Evolutionary conservation across 768 basidiomycete genomes (phyloP).

Genomic region (Roridomyces roridus): DNA sequence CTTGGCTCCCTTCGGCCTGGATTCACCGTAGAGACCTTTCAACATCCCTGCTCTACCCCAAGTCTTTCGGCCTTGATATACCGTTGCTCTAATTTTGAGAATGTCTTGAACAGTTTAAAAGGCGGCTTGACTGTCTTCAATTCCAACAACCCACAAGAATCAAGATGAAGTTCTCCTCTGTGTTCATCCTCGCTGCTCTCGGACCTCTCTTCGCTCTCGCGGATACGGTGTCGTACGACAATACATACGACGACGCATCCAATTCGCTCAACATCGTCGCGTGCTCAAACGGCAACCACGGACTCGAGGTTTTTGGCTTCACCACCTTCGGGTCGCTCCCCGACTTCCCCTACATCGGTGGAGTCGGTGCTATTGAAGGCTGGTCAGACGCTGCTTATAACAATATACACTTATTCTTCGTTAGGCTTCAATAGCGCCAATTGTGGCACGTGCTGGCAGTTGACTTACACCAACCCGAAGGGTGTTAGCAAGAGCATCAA

Average conservation of each 20-base stretch:
- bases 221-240: slow-evolving; percentile 48
- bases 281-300: slow-evolving; percentile 57
- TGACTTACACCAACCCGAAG: slow-evolving; percentile 49
- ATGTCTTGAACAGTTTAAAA: no score
- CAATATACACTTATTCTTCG: no score
- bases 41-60: no score
- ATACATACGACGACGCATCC: slow-evolving; percentile 51
- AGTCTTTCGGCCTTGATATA: no score
- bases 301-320: slow-evolving; percentile 52
- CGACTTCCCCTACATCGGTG: slow-evolving; percentile 66
- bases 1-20: no score
- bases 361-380: slow-evolving; percentile 53
- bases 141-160: no score
- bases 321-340: slow-evolving; percentile 59
- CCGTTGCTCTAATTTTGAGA: no score
- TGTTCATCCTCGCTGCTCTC: slow-evolving; percentile 29
- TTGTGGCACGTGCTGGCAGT: slow-evolving; percentile 67
- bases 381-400: no score
- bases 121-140: no score
- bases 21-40: no score
- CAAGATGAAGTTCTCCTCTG: slow-evolving; percentile 39
- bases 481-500: slow-evolving; percentile 45
- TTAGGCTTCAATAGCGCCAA: slow-evolving; percentile 56
- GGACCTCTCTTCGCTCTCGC: slow-evolving; percentile 30
- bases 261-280: slow-evolving; percentile 46